Conservation (phyloP, 2,329 filamentous ascomycete species). For the Curvularia sp. region DNA sequence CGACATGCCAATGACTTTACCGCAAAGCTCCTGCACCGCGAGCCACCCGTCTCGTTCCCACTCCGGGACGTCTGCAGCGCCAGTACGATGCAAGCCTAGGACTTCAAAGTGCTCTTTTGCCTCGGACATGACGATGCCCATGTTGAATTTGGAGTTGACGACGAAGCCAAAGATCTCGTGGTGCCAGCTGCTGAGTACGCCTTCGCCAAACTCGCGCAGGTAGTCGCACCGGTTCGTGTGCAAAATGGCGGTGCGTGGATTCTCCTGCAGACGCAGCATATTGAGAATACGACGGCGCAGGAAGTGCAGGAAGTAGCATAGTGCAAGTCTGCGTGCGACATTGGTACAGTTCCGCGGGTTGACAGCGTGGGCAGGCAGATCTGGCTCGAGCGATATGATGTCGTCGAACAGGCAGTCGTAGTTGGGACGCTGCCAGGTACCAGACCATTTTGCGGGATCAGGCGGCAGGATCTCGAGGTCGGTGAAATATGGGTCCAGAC, state of each 20-base stretch:
- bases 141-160: slow-evolving; percentile 8
- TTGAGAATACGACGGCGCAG: slow-evolving; percentile 6
- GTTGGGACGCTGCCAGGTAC: not conserved
- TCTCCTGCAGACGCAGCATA: slow-evolving; percentile 4
- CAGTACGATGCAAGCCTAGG: not conserved
- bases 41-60: slow-evolving; percentile 7
- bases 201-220: slow-evolving; percentile 2
- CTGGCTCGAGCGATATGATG: not conserved
- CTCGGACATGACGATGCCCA: slow-evolving; percentile 4
- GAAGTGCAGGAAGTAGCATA: slow-evolving; percentile 5
- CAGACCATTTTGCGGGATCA: not conserved
- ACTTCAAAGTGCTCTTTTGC: slow-evolving; percentile 6
- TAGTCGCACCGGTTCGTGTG: slow-evolving; percentile 8
- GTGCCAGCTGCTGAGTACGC: slow-evolving; percentile 2
- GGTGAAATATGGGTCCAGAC: slow-evolving; percentile 7
- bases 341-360: slow-evolving; percentile 4
- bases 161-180: slow-evolving; percentile 2
- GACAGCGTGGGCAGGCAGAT: not conserved
- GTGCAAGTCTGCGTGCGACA: slow-evolving; percentile 5
- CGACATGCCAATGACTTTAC: not conserved
- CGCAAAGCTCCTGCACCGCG: not conserved
- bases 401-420: slow-evolving; percentile 6
- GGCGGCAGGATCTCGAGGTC: not conserved
- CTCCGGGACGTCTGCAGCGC: not conserved
- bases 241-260: not conserved